Conservation (phyloP, 1,284 basidiomycete genomes). For the Leccinum fallax region DNA sequence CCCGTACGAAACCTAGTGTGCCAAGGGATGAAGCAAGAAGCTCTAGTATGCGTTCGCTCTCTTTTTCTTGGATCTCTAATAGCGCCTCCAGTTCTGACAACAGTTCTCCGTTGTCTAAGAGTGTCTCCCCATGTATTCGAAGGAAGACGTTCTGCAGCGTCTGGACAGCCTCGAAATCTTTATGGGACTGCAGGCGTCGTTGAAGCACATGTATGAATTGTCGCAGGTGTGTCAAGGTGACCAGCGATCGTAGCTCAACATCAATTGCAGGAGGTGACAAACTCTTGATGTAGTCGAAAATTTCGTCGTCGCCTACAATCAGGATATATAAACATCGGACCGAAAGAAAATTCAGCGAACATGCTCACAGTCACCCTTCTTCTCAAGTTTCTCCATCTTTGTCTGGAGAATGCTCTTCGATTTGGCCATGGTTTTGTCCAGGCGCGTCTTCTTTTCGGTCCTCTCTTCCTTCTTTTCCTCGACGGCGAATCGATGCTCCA, state of each 20-base stretch:
- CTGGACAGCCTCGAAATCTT: conserved; percentile 96
- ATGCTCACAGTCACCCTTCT: conserved; percentile 69
- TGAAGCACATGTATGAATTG: conserved; percentile 79
- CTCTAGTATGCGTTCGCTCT: conserved; percentile 74
- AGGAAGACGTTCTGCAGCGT: conserved; percentile 86
- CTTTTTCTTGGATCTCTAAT: conserved; percentile 64
- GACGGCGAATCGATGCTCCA: conserved; percentile 78
- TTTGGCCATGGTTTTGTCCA: conserved; percentile 56
- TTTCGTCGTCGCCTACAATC: conserved; percentile 60
- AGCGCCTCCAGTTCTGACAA: conserved; percentile 57
- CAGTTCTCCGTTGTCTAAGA: conserved; percentile 73
- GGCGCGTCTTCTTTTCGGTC: conserved; percentile 49
- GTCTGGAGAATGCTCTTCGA: conserved; percentile 77
- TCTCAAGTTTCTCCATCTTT: conserved; percentile 60
- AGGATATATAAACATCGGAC: conserved; percentile 3
- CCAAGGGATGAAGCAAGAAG: conserved; percentile 72
- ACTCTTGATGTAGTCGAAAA: conserved; percentile 87
- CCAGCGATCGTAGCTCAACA: conserved; percentile 83
- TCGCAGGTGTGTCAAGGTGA: conserved; percentile 64
- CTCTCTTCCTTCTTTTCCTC: conserved; percentile 45
- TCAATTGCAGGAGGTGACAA: conserved; percentile 92
- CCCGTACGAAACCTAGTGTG: conserved; percentile 67
- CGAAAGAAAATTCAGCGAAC: neutral
- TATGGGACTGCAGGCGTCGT: conserved; percentile 73
- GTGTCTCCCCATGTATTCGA: conserved; percentile 80